Percentiles rank a stretch among this genome's conserved stretches.
Evolutionary conservation across 805 yeast genomes (phyloP).

Genomic region (Martiniozyma abietophila): DNA sequence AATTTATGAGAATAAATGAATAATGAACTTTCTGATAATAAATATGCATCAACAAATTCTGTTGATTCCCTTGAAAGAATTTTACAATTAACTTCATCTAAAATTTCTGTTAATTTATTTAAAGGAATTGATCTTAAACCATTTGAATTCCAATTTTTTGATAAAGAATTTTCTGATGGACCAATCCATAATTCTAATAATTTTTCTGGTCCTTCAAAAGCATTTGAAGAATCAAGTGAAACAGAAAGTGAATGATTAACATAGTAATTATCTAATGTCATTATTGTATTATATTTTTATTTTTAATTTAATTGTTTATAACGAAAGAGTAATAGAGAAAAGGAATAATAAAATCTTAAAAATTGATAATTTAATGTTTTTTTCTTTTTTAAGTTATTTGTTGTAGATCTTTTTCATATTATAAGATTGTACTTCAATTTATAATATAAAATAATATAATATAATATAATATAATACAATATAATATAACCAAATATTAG

Average conservation of each 20-base stretch:
- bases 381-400: too few species aligned
- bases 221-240: constrained; percentile 76
- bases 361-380: too few species aligned
- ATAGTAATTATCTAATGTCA: too few species aligned
- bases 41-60: constrained; percentile 63
- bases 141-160: constrained; percentile 28
- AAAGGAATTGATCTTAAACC: constrained; percentile 60
- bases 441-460: not conserved
- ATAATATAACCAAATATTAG: too few species aligned
- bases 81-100: constrained; percentile 82
- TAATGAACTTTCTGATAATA: constrained; percentile 81
- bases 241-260: constrained; percentile 76
- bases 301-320: too few species aligned
- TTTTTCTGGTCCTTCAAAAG: constrained; percentile 97
- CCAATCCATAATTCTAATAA: constrained; percentile 85
- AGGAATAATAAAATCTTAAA: too few species aligned
- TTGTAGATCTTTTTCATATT: too few species aligned
- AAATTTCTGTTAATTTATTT: constrained; percentile 57
- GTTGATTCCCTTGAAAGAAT: constrained; percentile 72
- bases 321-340: too few species aligned
- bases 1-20: constrained; percentile 83
- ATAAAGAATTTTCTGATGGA: constrained; percentile 33
- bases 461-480: too few species aligned
- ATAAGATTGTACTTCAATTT: not conserved
- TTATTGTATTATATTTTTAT: too few species aligned